Percentiles rank a stretch among this genome's conserved stretches.
Conservation (phyloP, 2,329 filamentous ascomycete genomes). For the Fusarium clavum region DNA sequence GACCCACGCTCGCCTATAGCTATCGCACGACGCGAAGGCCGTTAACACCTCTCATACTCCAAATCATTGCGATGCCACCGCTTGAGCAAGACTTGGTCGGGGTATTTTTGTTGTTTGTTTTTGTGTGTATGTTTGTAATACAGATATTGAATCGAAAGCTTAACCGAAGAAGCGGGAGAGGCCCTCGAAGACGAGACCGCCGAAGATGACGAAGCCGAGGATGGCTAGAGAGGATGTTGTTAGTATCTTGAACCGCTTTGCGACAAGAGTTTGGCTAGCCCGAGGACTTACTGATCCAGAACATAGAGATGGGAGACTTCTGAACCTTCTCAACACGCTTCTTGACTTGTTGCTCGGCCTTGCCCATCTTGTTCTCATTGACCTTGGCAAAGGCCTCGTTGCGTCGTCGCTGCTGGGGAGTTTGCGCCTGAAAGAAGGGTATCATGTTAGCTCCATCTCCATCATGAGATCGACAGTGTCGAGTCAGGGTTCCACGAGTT, state of each 20-base stretch:
- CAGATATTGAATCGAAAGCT: conserved; percentile 1
- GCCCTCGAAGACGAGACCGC: conserved; percentile 69
- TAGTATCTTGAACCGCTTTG: conserved; percentile 4
- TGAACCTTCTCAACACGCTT: conserved; percentile 65
- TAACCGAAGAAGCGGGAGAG: conserved; percentile 64
- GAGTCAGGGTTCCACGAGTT: background rate
- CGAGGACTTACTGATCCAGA: conserved; percentile 68
- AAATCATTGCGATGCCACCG: conserved; percentile 4
- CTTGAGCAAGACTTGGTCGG: conserved; percentile 12
- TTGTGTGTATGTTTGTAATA: conserved; percentile 16
- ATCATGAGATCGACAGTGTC: conserved; percentile 35
- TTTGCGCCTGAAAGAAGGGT: conserved; percentile 74
- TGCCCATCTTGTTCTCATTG: conserved; percentile 80
- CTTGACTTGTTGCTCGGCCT: conserved; percentile 73
- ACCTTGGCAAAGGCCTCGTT: conserved; percentile 83
- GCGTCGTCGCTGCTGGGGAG: conserved; percentile 82
- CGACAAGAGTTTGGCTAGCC: background rate
- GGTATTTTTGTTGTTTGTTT: conserved; percentile 13
- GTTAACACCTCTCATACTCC: conserved; percentile 9
- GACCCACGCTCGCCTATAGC: conserved; percentile 7
- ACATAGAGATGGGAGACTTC: conserved; percentile 72
- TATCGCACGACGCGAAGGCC: conserved; percentile 8
- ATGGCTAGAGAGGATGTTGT: conserved; percentile 55
- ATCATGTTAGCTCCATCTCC: conserved; percentile 36
- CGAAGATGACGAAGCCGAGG: conserved; percentile 71